Base-by-base conservation (phyloP, 2,329 filamentous ascomycete species). In the Aureobasidium vineae region DNA sequence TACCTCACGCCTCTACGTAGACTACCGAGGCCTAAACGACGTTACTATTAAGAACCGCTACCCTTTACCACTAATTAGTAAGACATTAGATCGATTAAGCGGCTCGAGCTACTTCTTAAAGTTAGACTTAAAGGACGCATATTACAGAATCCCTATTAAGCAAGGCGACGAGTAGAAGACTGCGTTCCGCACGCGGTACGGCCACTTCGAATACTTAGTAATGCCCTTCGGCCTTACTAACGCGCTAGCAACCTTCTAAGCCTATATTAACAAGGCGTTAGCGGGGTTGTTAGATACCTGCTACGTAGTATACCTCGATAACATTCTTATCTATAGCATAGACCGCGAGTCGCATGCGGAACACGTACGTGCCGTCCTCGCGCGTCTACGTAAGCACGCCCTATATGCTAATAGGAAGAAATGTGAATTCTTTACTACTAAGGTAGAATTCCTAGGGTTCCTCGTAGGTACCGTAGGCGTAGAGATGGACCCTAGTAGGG, bases 31-130 rank as follows among this genome's bases (percentile, higher is more conserved):
- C 1, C 57, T 78, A 38, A 78, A 78, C 60, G 26, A 49, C 4
- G 69, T 77, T 28, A 77, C 69, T 1, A 63, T 71, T n/a, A 78
- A 78, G 61, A 71, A 77, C 66, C 31, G 65, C 2, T 73, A 74
- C 45, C 69, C 65, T 0, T 26, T 77, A 21, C 70, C 65, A 0
- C 57, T 75, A 21, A 74, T 76, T 36, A 59, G 57, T 3, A 68
- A 77, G 61, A 69, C 69, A 0, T 43, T 74, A 21, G 68, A 75
- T 28, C n/a, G 56, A 0, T 19, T 76, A 16, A 47, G 21, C 13
- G 21, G 53, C 7, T 60, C 66, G 2, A 69, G 57, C 21, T 63
- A 57, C 2, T 74, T 72, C 40, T 70, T 66, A 3, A 72, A 67
- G 26, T n/a, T 76, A 6, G 70, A 75, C 66, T 10, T 76, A 36